Evolutionary conservation across 805 yeast species (phyloP).

Genomic region (Teunomyces cretensis): DNA sequence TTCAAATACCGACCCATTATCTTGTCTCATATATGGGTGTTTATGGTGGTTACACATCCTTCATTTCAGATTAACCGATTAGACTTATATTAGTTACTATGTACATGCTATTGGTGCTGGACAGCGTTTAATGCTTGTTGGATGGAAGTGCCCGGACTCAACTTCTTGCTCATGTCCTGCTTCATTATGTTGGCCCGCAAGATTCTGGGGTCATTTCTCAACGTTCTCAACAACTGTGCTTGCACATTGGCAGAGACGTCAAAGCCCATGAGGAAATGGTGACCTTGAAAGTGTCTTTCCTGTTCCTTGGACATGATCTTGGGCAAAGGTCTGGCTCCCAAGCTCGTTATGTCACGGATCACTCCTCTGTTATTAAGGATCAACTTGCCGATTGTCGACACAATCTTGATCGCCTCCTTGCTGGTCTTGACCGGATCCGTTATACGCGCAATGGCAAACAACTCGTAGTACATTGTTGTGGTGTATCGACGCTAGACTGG

Average conservation of each 20-base stretch:
- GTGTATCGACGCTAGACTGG: background rate
- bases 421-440: constrained; percentile 49
- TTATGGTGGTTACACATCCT: too few species aligned
- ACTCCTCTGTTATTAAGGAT: constrained; percentile 90
- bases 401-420: constrained; percentile 43
- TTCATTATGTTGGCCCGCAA: constrained; percentile 74
- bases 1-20: too few species aligned
- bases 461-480: constrained; percentile 77
- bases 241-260: constrained; percentile 87
- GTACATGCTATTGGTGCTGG: constrained; percentile 11
- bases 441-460: constrained; percentile 85
- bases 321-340: constrained; percentile 80
- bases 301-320: constrained; percentile 80
- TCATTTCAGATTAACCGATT: background rate
- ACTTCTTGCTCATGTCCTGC: constrained; percentile 50
- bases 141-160: constrained; percentile 56
- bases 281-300: constrained; percentile 87
- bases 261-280: constrained; percentile 81
- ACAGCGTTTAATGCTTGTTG: constrained; percentile 15
- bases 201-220: constrained; percentile 88
- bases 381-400: constrained; percentile 75
- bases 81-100: constrained; percentile 2
- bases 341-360: constrained; percentile 75
- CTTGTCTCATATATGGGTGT: too few species aligned
- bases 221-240: constrained; percentile 74